These are phyloP conservation scores for Carex arenaria DNA, from an alignment of 202 grass and related monocot genomes.

Conservation along the genomic window DNA sequence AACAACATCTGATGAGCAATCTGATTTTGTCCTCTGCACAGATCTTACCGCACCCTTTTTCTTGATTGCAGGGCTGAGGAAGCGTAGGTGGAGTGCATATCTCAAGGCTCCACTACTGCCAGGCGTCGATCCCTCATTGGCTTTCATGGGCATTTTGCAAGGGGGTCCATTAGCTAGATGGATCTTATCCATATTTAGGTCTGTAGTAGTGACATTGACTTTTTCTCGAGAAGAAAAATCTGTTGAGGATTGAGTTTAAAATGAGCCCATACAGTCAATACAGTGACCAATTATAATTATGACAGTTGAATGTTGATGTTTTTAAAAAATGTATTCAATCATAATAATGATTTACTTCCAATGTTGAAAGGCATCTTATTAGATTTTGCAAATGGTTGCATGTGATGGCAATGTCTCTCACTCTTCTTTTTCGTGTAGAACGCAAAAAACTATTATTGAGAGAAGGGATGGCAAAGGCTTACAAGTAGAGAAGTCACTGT, in stretches of 20 bases:
- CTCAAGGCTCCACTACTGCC: conserved; percentile 48
- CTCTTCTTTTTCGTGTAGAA: not conserved
- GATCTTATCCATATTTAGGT: conserved; percentile 15
- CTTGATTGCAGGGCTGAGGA: conserved; percentile 59
- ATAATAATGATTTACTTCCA: no score
- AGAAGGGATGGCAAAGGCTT: conserved; percentile 19
- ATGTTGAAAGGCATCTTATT: not conserved
- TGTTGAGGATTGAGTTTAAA: not conserved
- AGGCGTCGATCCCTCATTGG: conserved; percentile 51
- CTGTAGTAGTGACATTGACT: conserved; percentile 14
- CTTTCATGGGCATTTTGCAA: conserved; percentile 37
- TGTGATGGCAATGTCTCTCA: not conserved
- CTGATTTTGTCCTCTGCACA: conserved; percentile 58
- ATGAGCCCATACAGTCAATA: not conserved
- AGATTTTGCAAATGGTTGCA: not conserved
- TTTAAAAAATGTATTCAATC: no score
- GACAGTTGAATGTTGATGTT: not conserved
- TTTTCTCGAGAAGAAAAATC: conserved; percentile 29
- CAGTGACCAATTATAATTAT: not conserved
- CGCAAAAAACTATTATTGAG: not conserved
- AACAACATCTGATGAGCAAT: conserved; percentile 34
- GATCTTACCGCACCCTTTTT: conserved; percentile 31
- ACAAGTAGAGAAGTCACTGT: conserved; percentile 59
- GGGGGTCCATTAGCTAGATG: not conserved
- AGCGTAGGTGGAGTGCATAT: conserved; percentile 93